Conservation (phyloP, 73 alveolate genomes). For the Paramecium pentaurelia region DNA sequence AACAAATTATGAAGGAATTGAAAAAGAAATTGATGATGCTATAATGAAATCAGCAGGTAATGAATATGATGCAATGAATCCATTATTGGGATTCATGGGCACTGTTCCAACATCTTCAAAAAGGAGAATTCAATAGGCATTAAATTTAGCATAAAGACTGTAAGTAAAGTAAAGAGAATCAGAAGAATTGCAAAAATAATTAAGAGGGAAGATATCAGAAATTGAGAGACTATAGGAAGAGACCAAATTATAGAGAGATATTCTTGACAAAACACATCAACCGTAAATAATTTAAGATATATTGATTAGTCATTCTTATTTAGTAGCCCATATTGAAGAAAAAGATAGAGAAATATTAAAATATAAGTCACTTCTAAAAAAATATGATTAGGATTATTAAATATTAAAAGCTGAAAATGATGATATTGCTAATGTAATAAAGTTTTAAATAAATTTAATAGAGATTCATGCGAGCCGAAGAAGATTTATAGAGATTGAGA, state of each 20-base stretch:
- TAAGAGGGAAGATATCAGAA: slow-evolving; percentile 55
- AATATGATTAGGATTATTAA: slow-evolving; percentile 51
- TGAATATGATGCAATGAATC: slow-evolving; percentile 64
- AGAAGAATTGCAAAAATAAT: slow-evolving; percentile 64
- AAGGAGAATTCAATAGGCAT: slow-evolving; percentile 80
- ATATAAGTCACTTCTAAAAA: slow-evolving; percentile 65
- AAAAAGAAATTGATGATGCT: slow-evolving; percentile 87
- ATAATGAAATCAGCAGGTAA: slow-evolving; percentile 75
- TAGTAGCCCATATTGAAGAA: slow-evolving; percentile 72
- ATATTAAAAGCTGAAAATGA: slow-evolving; percentile 62
- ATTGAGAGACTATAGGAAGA: slow-evolving; percentile 68
- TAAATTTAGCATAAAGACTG: slow-evolving; percentile 78
- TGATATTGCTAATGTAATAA: slow-evolving; percentile 20
- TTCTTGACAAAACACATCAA: slow-evolving; percentile 74
- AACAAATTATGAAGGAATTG: slow-evolving; percentile 83
- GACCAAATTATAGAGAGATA: slow-evolving; percentile 62
- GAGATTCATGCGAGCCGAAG: slow-evolving; percentile 50
- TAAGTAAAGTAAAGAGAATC: slow-evolving; percentile 76
- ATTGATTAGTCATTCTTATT: slow-evolving; percentile 60
- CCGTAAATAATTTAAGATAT: slow-evolving; percentile 56
- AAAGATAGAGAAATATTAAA: slow-evolving; percentile 64
- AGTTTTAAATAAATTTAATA: neutral
- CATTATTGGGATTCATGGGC: slow-evolving; percentile 64
- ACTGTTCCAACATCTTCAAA: slow-evolving; percentile 87
- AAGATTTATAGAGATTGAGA: slow-evolving; percentile 40